Conservation (phyloP, 352 stramenopile genomes). For the Thraustochytrium sp. region DNA sequence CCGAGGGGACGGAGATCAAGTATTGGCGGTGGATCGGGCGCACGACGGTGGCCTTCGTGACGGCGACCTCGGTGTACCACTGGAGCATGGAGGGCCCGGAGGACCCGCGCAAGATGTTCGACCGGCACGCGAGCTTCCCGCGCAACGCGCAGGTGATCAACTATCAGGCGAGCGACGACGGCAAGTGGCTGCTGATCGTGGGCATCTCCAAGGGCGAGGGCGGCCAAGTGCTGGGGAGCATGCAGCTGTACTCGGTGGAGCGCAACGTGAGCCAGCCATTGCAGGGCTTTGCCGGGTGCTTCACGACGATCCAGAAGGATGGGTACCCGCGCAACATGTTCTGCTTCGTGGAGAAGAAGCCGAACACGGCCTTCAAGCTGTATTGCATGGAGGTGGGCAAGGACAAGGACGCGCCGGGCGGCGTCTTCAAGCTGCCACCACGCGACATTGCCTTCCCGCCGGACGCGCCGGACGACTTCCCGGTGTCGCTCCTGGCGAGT, state of each 20-base stretch:
- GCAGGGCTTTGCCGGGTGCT: conserved; percentile 90
- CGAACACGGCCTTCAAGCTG: conserved; percentile 65
- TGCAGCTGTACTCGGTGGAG: conserved; percentile 94
- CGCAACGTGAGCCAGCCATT: conserved; percentile 98
- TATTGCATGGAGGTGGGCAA: conserved; percentile 99
- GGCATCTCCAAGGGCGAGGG: conserved; percentile 87
- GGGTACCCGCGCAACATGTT: conserved; percentile 64
- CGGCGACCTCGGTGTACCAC: conserved; percentile 91
- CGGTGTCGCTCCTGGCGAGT: conserved; percentile 90
- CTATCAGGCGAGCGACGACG: conserved; percentile 94
- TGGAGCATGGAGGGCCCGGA: conserved; percentile 89
- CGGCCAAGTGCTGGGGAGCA: conserved; percentile 70
- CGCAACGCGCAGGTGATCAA: conserved; percentile 97
- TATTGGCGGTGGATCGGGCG: conserved; percentile 97
- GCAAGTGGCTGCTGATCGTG: conserved; percentile 96
- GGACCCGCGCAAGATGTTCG: conserved; percentile 91
- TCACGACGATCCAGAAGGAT: conserved; percentile 91
- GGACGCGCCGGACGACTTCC: conserved; percentile 94
- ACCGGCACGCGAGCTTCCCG: conserved; percentile 85
- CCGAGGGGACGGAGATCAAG: conserved; percentile 76
- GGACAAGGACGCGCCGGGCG: conserved; percentile 85
- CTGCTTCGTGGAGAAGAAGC: conserved; percentile 83
- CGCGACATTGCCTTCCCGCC: conserved; percentile 86
- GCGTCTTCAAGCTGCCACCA: conserved; percentile 70
- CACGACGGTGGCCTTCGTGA: conserved; percentile 95